These are phyloP conservation scores for Aristolochia fimbriata DNA, from an alignment of 164 flowering plant species.

Conservation along the genomic window DNA sequence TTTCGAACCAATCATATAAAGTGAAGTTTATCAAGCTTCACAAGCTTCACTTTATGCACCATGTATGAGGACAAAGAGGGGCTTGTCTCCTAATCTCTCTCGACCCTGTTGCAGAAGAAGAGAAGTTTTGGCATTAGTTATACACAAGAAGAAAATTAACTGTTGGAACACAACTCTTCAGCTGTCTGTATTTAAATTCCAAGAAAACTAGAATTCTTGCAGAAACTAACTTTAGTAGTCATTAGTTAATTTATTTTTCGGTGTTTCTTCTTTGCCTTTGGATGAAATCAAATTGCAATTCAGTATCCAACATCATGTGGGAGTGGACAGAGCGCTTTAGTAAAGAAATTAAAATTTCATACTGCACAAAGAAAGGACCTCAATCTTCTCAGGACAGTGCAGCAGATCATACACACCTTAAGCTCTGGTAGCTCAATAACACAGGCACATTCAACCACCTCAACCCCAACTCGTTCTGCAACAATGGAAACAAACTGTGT, in stretches of 20 bases:
- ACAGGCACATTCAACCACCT: constrained; percentile 92
- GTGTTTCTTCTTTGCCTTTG: too few relatives aligned
- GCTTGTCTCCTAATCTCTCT: constrained; percentile 2
- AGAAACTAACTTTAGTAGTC: too few relatives aligned
- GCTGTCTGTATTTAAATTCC: too few relatives aligned
- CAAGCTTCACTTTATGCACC: neutral
- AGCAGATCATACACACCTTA: constrained; percentile 36
- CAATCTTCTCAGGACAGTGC: too few relatives aligned
- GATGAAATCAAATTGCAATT: too few relatives aligned
- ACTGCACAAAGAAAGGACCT: neutral
- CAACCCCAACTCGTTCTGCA: constrained; percentile 81
- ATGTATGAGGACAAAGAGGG: constrained; percentile 8
- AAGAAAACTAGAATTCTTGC: too few relatives aligned
- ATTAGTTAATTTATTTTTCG: too few relatives aligned
- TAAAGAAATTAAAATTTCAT: neutral
- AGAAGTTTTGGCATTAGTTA: neutral
- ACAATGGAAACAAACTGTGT: constrained; percentile 1
- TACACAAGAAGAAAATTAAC: neutral
- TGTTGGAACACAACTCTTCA: neutral
- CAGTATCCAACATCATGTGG: neutral
- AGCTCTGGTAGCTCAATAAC: constrained; percentile 79
- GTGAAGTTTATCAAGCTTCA: neutral
- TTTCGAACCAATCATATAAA: neutral
- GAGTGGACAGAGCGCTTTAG: neutral
- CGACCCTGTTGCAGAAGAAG: constrained; percentile 4